A percentile compares a stretch with the other conserved stretches of the same genome.
Evolutionary conservation across 352 stramenopile genomes (phyloP).

Genomic region (Phytophthora cajani): DNA sequence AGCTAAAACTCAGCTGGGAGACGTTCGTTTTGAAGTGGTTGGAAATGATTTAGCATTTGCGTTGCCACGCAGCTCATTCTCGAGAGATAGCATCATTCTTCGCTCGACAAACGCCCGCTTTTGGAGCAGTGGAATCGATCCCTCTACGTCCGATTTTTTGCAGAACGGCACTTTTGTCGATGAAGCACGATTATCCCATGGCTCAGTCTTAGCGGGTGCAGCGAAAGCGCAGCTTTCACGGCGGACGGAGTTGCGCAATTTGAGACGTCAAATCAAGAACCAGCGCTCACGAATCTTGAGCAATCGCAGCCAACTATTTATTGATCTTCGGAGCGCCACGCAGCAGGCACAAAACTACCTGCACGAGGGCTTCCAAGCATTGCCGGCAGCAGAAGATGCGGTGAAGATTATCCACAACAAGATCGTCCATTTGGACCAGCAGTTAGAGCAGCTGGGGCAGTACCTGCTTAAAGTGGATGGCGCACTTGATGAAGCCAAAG

Average conservation of each 20-base stretch:
- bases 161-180: slow-evolving; percentile 77
- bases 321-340: slow-evolving; percentile 81
- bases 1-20: slow-evolving; percentile 14
- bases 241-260: slow-evolving; percentile 72
- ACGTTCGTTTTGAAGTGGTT: slow-evolving; percentile 66
- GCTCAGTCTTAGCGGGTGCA: slow-evolving; percentile 43
- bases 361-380: slow-evolving; percentile 80
- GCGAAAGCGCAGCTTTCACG: slow-evolving; percentile 68
- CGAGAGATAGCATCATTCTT: slow-evolving; percentile 74
- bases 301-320: slow-evolving; percentile 83
- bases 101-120: slow-evolving; percentile 76
- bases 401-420: slow-evolving; percentile 87
- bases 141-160: slow-evolving; percentile 74
- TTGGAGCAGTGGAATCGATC: slow-evolving; percentile 74
- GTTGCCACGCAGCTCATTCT: slow-evolving; percentile 83
- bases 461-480: slow-evolving; percentile 80
- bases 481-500: slow-evolving; percentile 71
- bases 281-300: slow-evolving; percentile 82
- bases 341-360: slow-evolving; percentile 87
- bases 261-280: slow-evolving; percentile 82
- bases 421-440: slow-evolving; percentile 77
- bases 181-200: slow-evolving; percentile 55
- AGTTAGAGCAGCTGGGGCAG: slow-evolving; percentile 68
- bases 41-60: slow-evolving; percentile 84
- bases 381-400: slow-evolving; percentile 78